Conservation (phyloP, 2,329 filamentous ascomycete species). For the Botrytis medusae region DNA sequence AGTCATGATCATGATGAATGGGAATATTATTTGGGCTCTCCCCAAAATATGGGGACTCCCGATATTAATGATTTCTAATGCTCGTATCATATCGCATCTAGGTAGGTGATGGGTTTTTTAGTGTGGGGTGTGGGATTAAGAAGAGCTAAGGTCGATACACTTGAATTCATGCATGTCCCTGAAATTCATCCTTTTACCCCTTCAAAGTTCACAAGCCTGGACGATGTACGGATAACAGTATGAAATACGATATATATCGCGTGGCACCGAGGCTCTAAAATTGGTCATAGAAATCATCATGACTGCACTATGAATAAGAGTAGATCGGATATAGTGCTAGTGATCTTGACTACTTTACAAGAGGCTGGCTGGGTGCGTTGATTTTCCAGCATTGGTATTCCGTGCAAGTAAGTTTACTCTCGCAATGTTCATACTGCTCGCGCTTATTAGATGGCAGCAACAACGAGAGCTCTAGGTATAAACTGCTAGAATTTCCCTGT, state of each 20-base stretch:
- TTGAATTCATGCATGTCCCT: background rate
- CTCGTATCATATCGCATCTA: background rate
- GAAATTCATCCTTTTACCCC: background rate
- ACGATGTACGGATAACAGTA: background rate
- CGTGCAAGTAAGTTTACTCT: too few relatives aligned
- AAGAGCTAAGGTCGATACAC: background rate
- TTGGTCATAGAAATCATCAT: background rate
- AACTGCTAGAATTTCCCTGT: too few relatives aligned
- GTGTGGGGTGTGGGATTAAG: conserved; percentile 11
- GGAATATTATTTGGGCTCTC: background rate
- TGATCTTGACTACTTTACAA: too few relatives aligned
- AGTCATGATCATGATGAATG: background rate
- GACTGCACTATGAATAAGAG: background rate
- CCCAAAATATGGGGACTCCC: background rate
- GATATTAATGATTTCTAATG: background rate
- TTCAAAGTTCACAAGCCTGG: background rate
- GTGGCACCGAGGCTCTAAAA: background rate
- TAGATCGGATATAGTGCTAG: too few relatives aligned
- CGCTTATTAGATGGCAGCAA: too few relatives aligned
- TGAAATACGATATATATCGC: background rate
- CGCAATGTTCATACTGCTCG: too few relatives aligned
- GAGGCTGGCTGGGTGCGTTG: too few relatives aligned
- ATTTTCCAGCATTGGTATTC: too few relatives aligned
- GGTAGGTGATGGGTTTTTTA: background rate
- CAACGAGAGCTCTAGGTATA: too few relatives aligned